phyloP scores from a whole-genome alignment of 148 eudicot genomes.

The Camellia japonica region DNA sequence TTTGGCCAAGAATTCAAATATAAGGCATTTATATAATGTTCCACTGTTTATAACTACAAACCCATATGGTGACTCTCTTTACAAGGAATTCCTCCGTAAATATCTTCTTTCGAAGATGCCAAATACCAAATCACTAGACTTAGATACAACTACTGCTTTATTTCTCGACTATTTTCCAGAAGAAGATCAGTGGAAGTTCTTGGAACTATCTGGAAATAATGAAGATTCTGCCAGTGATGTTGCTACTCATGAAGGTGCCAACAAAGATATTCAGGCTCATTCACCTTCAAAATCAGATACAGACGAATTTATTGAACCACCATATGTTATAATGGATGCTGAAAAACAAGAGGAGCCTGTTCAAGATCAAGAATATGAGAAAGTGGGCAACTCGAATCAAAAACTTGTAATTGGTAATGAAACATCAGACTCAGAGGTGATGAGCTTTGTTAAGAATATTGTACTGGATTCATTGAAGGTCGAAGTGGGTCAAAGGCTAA shows the following conservation, averaged over 20 bases:
- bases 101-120: constrained; percentile 48
- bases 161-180: constrained; percentile 74
- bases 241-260: constrained; percentile 15
- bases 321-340: constrained; percentile 66
- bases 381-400: constrained; percentile 17
- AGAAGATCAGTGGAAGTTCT: constrained; percentile 71
- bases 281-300: constrained; percentile 19
- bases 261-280: constrained; percentile 18
- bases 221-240: constrained; percentile 24
- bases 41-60: constrained; percentile 29
- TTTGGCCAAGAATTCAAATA: constrained; percentile 19
- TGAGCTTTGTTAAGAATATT: constrained; percentile 36
- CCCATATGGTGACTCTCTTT: constrained; percentile 37
- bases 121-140: constrained; percentile 32
- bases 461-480: constrained; percentile 56
- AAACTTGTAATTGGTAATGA: constrained; percentile 19
- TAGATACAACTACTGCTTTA: constrained; percentile 45
- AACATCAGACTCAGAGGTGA: constrained; percentile 25
- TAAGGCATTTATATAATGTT: constrained; percentile 18
- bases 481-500: constrained; percentile 70
- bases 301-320: constrained; percentile 62
- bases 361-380: constrained; percentile 36
- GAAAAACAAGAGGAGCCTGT: constrained; percentile 35
- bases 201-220: constrained; percentile 39
- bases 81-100: constrained; percentile 46